Evolutionary conservation across 2,329 filamentous ascomycete species (phyloP), one percentile per base, ranked within the genome.

Genomic region (Torrubiella hemipterigena): DNA sequence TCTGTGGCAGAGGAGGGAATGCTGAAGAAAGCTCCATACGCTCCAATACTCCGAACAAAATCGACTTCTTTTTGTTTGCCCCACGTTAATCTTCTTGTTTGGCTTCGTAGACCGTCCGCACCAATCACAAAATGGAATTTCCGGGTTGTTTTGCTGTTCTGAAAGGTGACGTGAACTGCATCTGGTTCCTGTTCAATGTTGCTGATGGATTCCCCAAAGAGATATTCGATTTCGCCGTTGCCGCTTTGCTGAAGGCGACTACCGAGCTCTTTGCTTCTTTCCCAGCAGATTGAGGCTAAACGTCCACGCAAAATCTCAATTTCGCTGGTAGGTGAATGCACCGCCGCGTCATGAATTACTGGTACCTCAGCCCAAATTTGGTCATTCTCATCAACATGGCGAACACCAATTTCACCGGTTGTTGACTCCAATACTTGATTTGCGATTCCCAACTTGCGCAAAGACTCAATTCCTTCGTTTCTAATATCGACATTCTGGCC

Each of bases 261-360:
- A 41, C 65, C 65, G 2, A 77, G 44, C 15, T 31, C 17, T 28
- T 16, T 18, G 17, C 33, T 35, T n/a, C 29, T 27, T 3, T 75
- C 51, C 9, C 52, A 47, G 4, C 61, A 59, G n/a, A 77, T 42
- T 31, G 73, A 66, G 1, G 29, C 33, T 16, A 35, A 19, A 6
- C 29, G 29, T 7, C 66, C 69, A 7, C 72, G 56, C 58, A 77
- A 65, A 29, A 77, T 67, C 50, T 77, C 73, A 36, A 59, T 73
- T 34, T 77, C 72, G 36, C 60, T 64, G 1, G 65, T 69, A 17
- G 71, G 47, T 7, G 49, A 51, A 42, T 69, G 63, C 19, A 40
- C 42, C 0, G 61, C 59, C 31, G 56, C 49, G 4, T 59, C 62
- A 0, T 59, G 48, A 39, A 61, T 59, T 20, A 50, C 50, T 15